Conservation (phyloP, 805 yeast species). For the Candida pini region DNA sequence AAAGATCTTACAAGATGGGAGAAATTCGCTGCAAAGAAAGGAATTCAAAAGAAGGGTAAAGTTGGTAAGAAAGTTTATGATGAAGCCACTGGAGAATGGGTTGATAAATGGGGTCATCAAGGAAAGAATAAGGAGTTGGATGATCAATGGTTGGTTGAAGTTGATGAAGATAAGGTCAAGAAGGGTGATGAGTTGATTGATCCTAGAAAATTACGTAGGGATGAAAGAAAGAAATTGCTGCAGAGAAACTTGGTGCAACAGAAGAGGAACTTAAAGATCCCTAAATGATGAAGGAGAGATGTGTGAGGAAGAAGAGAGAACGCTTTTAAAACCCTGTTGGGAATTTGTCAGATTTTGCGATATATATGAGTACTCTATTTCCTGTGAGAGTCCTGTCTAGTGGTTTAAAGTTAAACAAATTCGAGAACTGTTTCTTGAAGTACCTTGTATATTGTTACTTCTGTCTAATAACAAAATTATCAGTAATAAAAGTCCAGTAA, state of each 20-base stretch:
- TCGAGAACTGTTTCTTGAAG: too few species aligned
- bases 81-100: slow-evolving; percentile 92
- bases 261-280: slow-evolving; percentile 62
- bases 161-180: slow-evolving; percentile 56
- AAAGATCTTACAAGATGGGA: slow-evolving; percentile 97
- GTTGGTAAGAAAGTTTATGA: slow-evolving; percentile 86
- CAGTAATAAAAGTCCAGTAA: too few species aligned
- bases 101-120: slow-evolving; percentile 96
- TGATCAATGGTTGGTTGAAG: slow-evolving; percentile 93
- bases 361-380: too few species aligned
- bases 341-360: too few species aligned
- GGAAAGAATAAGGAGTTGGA: slow-evolving; percentile 88
- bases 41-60: slow-evolving; percentile 84
- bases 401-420: too few species aligned
- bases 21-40: slow-evolving; percentile 90
- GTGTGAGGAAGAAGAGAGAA: slow-evolving; percentile 1
- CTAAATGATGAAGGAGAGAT: too few species aligned
- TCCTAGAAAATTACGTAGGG: slow-evolving; percentile 78
- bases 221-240: slow-evolving; percentile 76
- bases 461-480: too few species aligned
- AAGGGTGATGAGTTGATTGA: slow-evolving; percentile 67
- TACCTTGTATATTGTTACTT: too few species aligned
- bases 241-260: slow-evolving; percentile 84
- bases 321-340: not conserved
- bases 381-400: too few species aligned